phyloP scores from a whole-genome alignment of 306 rosid species.

The Prunus campanulata region DNA sequence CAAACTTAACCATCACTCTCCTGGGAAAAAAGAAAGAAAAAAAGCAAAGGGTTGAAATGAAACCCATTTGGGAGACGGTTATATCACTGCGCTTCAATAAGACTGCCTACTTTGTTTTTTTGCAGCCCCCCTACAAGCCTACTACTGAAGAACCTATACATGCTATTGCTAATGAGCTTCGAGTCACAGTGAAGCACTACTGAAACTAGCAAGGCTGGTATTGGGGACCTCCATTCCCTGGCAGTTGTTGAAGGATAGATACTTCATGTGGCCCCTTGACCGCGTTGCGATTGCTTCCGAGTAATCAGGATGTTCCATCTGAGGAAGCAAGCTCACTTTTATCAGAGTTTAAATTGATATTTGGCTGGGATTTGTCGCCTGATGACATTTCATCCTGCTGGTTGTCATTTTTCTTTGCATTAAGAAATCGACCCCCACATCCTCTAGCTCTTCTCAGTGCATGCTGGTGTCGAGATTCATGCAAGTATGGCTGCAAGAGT shows the following conservation, averaged over 20 bases:
- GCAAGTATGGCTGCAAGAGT: conserved; percentile 84
- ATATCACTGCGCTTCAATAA: background rate
- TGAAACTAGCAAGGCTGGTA: conserved; percentile 30
- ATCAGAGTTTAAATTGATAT: conserved; percentile 62
- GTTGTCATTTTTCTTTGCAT: conserved; percentile 69
- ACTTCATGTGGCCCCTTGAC: conserved; percentile 8
- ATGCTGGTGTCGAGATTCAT: conserved; percentile 88
- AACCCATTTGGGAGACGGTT: conserved; percentile 12
- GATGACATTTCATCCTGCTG: conserved; percentile 49
- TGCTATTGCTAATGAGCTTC: conserved; percentile 44
- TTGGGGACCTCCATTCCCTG: conserved; percentile 25
- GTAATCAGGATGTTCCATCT: conserved; percentile 46
- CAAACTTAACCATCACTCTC: conserved; percentile 8
- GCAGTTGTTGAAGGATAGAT: conserved; percentile 17
- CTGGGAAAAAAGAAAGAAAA: background rate
- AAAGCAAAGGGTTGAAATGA: background rate
- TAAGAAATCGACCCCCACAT: conserved; percentile 91
- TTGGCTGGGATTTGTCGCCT: conserved; percentile 50
- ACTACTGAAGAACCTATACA: conserved; percentile 59
- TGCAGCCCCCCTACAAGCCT: conserved; percentile 54
- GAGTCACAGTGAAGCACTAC: conserved; percentile 39
- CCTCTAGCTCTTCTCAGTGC: conserved; percentile 88
- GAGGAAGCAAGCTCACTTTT: conserved; percentile 55
- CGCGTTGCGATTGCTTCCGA: conserved; percentile 11
- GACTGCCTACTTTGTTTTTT: conserved; percentile 34